These are phyloP conservation scores for Chenopodium berlandieri DNA, from an alignment of 148 eudicot species.

Conservation along the genomic window DNA sequence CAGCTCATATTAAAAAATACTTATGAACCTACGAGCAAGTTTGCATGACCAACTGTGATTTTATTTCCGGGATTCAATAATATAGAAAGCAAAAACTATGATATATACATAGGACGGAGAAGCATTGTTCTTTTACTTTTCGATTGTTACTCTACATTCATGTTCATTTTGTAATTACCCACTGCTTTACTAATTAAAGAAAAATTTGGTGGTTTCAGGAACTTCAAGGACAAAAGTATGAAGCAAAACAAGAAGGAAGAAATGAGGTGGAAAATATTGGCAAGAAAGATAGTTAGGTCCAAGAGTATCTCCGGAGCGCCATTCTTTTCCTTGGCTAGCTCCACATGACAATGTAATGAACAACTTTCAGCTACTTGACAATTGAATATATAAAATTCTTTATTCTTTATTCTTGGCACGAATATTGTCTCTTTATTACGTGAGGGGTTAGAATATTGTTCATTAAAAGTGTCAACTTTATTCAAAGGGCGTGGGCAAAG, in stretches of 20 bases:
- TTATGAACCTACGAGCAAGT: too few relatives aligned
- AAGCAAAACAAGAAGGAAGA: conserved; percentile 78
- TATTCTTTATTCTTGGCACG: conserved; percentile 6
- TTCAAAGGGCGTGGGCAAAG: conserved; percentile 1
- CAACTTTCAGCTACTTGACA: background rate
- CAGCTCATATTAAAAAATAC: too few relatives aligned
- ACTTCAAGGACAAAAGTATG: conserved; percentile 49
- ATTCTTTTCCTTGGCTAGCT: conserved; percentile 49
- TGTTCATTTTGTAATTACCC: background rate
- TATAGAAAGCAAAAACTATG: background rate
- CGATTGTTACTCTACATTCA: background rate
- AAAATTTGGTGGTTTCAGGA: conserved; percentile 35
- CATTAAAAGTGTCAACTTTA: background rate
- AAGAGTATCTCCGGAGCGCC: conserved; percentile 88
- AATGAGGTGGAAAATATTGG: conserved; percentile 81
- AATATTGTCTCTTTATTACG: background rate
- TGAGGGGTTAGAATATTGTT: background rate
- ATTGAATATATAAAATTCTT: conserved; percentile 8
- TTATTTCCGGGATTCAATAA: background rate
- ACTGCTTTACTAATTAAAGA: background rate
- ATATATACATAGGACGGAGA: too few relatives aligned
- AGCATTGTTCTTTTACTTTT: too few relatives aligned
- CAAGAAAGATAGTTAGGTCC: conserved; percentile 75
- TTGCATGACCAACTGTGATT: background rate
- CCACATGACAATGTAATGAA: conserved; percentile 23